phyloP scores from a whole-genome alignment of 345 rosid species.

The Eucalyptus dawsonii region DNA sequence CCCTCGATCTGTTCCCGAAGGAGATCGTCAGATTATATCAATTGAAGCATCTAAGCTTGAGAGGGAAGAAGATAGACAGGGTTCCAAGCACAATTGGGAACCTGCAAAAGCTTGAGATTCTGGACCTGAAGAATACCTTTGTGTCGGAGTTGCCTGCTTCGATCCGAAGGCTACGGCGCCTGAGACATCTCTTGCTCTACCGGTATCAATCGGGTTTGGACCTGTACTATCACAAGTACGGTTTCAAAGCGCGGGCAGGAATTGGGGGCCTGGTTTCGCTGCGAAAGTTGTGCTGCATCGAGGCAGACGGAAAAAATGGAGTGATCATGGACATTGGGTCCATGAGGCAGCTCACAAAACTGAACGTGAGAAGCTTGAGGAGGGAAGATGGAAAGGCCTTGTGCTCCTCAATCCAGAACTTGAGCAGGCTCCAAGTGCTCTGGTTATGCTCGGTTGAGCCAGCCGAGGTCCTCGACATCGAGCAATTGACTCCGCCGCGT shows the following conservation, averaged over 20 bases:
- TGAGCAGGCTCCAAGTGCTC: not conserved
- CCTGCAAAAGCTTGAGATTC: not conserved
- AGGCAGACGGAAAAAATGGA: not conserved
- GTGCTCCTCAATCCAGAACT: slow-evolving; percentile 3
- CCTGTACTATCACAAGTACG: not conserved
- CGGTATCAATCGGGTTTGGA: not conserved
- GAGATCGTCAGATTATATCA: not conserved
- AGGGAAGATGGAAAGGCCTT: not conserved
- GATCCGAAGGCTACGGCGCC: not conserved
- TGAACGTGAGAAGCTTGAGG: slow-evolving; percentile 1
- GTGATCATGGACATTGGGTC: not conserved
- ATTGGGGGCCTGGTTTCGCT: not conserved
- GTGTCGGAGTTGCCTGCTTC: not conserved
- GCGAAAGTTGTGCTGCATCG: slow-evolving; percentile 4
- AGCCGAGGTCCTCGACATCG: slow-evolving; percentile 1
- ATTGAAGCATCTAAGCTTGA: not conserved
- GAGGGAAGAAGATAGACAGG: not conserved
- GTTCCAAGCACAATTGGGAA: not conserved
- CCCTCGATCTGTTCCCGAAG: not conserved
- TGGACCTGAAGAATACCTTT: not conserved
- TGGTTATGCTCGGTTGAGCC: not conserved
- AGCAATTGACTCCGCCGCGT: slow-evolving; percentile 5
- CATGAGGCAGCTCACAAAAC: not conserved
- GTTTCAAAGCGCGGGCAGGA: not conserved
- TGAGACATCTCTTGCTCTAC: not conserved